Conservation (phyloP, 768 basidiomycete species). For the Lactifluus volemus region DNA sequence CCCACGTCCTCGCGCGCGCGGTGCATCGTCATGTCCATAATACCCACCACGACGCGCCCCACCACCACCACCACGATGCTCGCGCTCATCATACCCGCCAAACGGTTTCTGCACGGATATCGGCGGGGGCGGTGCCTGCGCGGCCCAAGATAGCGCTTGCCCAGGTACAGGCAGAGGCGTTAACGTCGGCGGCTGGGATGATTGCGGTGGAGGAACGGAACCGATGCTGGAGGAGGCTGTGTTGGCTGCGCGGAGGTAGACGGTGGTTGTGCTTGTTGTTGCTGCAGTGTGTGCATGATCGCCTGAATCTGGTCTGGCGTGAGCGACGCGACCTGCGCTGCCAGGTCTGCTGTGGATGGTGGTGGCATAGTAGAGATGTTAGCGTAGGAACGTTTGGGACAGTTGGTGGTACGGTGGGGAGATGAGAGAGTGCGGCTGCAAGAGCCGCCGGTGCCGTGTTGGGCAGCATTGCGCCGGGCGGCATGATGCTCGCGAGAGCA, state of each 20-base stretch:
- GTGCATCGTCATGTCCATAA: neutral
- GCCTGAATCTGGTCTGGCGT: slow-evolving; percentile 70
- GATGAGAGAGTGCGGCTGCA: slow-evolving; percentile 16
- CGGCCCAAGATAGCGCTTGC: neutral
- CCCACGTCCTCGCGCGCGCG: slow-evolving; percentile 3
- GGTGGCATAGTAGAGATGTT: slow-evolving; percentile 23
- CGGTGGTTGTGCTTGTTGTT: slow-evolving; percentile 3
- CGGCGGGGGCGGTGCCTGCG: neutral
- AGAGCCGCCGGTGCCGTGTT: slow-evolving; percentile 7
- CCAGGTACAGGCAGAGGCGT: neutral
- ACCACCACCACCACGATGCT: neutral
- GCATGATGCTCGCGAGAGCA: slow-evolving; percentile 14
- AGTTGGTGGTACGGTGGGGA: slow-evolving; percentile 13
- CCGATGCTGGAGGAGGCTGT: neutral
- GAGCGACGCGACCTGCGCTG: slow-evolving; percentile 62
- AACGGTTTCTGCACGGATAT: neutral
- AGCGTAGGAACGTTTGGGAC: slow-evolving; percentile 23
- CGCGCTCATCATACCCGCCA: slow-evolving; percentile 6
- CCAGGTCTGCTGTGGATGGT: slow-evolving; percentile 43
- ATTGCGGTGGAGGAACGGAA: neutral
- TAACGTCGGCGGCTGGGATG: neutral
- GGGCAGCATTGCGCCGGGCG: neutral
- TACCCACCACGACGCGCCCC: slow-evolving; percentile 5
- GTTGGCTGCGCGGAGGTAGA: neutral
- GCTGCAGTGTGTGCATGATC: slow-evolving; percentile 49